Conservation (phyloP, 2,329 filamentous ascomycete species). For the Didymella glomerata region DNA sequence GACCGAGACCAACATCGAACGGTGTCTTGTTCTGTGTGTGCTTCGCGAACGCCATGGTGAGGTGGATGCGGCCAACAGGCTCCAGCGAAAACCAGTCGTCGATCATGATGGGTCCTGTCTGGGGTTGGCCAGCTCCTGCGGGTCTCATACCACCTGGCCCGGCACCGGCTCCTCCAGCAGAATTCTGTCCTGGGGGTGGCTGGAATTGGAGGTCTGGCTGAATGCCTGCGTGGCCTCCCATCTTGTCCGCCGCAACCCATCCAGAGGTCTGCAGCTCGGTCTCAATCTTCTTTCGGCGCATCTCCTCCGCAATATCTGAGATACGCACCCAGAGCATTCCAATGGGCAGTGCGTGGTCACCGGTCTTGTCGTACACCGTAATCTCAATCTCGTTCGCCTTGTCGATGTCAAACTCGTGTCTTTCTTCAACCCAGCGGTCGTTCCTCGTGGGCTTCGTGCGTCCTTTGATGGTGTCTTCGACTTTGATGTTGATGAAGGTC, state of each 20-base stretch:
- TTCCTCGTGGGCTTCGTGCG: constrained; percentile 84
- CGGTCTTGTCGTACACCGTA: constrained; percentile 95
- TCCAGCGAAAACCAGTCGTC: constrained; percentile 98
- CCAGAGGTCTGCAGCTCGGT: constrained; percentile 92
- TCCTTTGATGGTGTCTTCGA: constrained; percentile 91
- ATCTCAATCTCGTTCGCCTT: constrained; percentile 99
- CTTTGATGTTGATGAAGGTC: constrained; percentile 95
- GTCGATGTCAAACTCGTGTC: constrained; percentile 91
- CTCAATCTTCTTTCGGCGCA: constrained; percentile 96
- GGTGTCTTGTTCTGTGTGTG: constrained; percentile 82
- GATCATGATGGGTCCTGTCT: constrained; percentile 68
- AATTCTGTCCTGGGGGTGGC: constrained; percentile 56
- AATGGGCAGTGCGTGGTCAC: constrained; percentile 87
- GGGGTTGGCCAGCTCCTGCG: constrained; percentile 55
- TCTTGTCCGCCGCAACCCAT: constrained; percentile 97
- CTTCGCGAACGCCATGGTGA: constrained; percentile 91
- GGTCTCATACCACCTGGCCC: constrained; percentile 52
- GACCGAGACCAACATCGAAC: constrained; percentile 88
- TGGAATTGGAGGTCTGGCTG: constrained; percentile 65
- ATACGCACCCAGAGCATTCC: constrained; percentile 96
- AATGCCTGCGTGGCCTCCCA: constrained; percentile 69
- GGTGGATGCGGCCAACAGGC: constrained; percentile 88
- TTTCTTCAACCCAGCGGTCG: constrained; percentile 91
- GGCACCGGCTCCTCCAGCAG: constrained; percentile 50
- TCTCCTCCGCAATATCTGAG: constrained; percentile 96